These are phyloP conservation scores for Erysiphe neolycopersici DNA, from an alignment of 2,329 filamentous ascomycete species.

Conservation along the genomic window DNA sequence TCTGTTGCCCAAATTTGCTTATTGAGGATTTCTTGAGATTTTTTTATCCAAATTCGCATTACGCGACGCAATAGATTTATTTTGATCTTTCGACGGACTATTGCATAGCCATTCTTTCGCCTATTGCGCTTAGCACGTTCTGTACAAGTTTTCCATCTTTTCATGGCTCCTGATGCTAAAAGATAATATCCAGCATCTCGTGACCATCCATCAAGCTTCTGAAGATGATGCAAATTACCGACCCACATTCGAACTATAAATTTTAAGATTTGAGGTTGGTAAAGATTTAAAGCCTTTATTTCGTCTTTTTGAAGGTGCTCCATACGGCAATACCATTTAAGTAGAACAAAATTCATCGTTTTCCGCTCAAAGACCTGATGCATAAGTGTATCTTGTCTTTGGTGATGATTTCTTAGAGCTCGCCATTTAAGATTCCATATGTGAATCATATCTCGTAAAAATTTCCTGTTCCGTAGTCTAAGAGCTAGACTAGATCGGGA, in stretches of 20 bases:
- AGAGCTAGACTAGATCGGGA: slow-evolving; percentile 14
- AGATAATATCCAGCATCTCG: slow-evolving; percentile 12
- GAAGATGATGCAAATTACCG: slow-evolving; percentile 5
- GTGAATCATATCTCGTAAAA: slow-evolving; percentile 16
- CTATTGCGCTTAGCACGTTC: slow-evolving; percentile 10
- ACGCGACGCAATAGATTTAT: slow-evolving; percentile 9
- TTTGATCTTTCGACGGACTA: slow-evolving; percentile 11
- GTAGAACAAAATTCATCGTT: slow-evolving; percentile 6
- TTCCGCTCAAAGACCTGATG: slow-evolving; percentile 6
- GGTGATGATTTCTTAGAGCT: slow-evolving; percentile 7
- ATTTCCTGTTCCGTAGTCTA: slow-evolving; percentile 16
- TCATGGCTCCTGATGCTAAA: slow-evolving; percentile 8
- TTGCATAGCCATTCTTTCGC: slow-evolving; percentile 10
- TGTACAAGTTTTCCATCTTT: slow-evolving; percentile 10
- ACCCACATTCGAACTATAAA: slow-evolving; percentile 6
- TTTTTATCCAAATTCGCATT: slow-evolving; percentile 7
- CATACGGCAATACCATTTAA: slow-evolving; percentile 7
- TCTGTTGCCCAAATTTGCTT: slow-evolving; percentile 10
- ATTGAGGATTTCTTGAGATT: slow-evolving; percentile 7
- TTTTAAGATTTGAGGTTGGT: slow-evolving; percentile 6
- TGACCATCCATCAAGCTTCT: slow-evolving; percentile 7
- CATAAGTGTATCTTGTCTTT: slow-evolving; percentile 8
- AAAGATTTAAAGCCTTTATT: slow-evolving; percentile 5
- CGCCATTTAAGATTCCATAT: slow-evolving; percentile 16
- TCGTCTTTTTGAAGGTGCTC: slow-evolving; percentile 5